Conservation (phyloP, 1,139 yeast genomes). For the Sugiyamaella neomexicana region DNA sequence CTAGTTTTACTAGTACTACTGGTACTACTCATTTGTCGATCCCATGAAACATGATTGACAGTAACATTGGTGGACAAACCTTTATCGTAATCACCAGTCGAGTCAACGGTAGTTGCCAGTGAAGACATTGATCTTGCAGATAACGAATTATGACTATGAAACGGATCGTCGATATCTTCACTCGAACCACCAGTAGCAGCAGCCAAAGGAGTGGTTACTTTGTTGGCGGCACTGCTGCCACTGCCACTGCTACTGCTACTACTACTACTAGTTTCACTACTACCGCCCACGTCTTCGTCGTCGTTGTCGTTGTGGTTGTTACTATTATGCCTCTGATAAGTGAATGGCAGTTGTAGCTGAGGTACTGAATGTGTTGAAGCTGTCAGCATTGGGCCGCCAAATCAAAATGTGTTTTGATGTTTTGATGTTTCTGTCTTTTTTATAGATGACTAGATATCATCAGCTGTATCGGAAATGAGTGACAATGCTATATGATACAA, state of each 20-base stretch:
- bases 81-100: slow-evolving; percentile 19
- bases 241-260: background rate
- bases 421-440: no score
- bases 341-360: slow-evolving; percentile 12
- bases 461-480: background rate
- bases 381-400: slow-evolving; percentile 14
- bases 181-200: slow-evolving; percentile 13
- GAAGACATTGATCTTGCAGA: slow-evolving; percentile 30
- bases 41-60: background rate
- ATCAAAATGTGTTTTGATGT: background rate
- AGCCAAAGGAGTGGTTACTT: background rate
- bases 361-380: slow-evolving; percentile 6
- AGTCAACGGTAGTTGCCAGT: slow-evolving; percentile 29
- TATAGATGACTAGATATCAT: no score
- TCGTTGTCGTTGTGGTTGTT: background rate
- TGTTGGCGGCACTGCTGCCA: background rate
- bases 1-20: background rate
- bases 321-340: slow-evolving; percentile 13
- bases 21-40: slow-evolving; percentile 6
- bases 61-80: background rate
- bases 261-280: background rate
- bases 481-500: background rate
- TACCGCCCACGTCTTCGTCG: background rate
- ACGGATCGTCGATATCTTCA: slow-evolving; percentile 21
- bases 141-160: slow-evolving; percentile 21